phyloP scores from a whole-genome alignment of 345 rosid genomes.

The Populus ilicifolia region DNA sequence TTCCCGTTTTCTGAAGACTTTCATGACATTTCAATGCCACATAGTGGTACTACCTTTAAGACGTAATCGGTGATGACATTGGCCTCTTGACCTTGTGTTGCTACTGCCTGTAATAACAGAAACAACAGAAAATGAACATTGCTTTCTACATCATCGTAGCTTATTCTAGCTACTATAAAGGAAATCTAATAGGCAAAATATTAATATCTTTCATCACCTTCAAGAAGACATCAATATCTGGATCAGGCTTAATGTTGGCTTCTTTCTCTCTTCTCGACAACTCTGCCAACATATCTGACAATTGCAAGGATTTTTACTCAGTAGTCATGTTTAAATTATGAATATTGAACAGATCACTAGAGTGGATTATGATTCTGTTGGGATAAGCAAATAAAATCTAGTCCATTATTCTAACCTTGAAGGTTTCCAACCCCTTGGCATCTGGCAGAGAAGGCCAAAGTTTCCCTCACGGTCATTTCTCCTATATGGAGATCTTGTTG shows the following conservation, averaged over 20 bases:
- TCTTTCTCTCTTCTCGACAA: conserved; percentile 74
- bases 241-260: conserved; percentile 76
- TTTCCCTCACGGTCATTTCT: conserved; percentile 70
- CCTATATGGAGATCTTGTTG: conserved; percentile 62
- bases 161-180: not conserved
- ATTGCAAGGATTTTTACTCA: not conserved
- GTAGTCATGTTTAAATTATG: not conserved
- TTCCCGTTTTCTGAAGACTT: not conserved
- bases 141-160: not conserved
- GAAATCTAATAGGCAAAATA: not conserved
- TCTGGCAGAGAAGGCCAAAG: conserved; percentile 72
- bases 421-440: conserved; percentile 62
- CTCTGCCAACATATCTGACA: conserved; percentile 62
- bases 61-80: conserved; percentile 73
- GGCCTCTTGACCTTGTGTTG: conserved; percentile 46
- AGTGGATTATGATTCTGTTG: not conserved
- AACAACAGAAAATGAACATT: not conserved
- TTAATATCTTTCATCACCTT: conserved; percentile 38
- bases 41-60: conserved; percentile 48
- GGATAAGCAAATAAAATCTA: not conserved
- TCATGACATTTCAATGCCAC: not conserved
- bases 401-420: conserved; percentile 42
- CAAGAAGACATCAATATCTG: conserved; percentile 75
- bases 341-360: not conserved
- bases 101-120: conserved; percentile 41